A percentile compares a stretch with the other conserved stretches of the same genome.
These are phyloP conservation scores for Eimeria brunetti DNA, from an alignment of 169 alveolate species.

Conservation along the genomic window DNA sequence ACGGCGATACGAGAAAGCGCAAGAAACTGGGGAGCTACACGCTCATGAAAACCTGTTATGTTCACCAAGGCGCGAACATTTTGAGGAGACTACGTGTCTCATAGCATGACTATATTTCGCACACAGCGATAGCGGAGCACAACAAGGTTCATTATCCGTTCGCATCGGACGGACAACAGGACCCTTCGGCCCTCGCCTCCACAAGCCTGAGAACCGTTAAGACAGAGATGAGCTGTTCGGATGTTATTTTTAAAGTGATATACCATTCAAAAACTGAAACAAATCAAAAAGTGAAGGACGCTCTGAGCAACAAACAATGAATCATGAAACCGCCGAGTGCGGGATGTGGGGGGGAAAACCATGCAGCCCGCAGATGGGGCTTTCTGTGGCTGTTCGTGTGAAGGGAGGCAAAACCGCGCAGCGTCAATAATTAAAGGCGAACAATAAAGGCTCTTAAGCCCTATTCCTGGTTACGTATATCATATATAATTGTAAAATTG, in stretches of 20 bases:
- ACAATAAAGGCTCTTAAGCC: neutral
- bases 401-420: neutral
- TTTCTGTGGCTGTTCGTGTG: neutral
- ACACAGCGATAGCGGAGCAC: no score
- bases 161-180: no score
- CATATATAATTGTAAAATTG: neutral
- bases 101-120: no score
- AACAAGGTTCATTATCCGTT: no score
- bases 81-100: no score
- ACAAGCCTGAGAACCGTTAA: neutral
- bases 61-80: no score
- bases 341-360: conserved; percentile 3
- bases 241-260: no score
- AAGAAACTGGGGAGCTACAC: no score
- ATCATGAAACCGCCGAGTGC: neutral
- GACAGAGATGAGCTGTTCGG: neutral
- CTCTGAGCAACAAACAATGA: neutral
- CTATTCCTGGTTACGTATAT: no score
- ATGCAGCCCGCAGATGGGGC: neutral
- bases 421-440: neutral
- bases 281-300: neutral
- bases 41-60: no score
- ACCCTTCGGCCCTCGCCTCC: neutral
- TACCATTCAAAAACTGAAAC: neutral
- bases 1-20: no score